Evolutionary conservation across 1,284 basidiomycete genomes (phyloP).

Genomic region (Polyporus tsugae): DNA sequence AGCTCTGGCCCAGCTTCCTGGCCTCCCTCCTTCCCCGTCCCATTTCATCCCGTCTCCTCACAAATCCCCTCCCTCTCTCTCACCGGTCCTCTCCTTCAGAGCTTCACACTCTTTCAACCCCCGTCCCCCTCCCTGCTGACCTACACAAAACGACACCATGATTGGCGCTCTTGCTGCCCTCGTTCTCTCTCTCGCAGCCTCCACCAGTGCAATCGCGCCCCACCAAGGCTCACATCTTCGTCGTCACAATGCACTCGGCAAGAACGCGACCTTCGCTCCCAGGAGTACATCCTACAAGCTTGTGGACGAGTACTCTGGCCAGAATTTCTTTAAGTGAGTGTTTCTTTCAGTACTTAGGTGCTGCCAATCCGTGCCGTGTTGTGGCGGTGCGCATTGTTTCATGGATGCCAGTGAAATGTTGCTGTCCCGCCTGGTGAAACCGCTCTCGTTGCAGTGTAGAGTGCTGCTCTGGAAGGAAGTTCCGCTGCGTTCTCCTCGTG

Average conservation of each 20-base stretch:
- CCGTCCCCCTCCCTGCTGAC: background rate
- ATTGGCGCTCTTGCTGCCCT: conserved; percentile 28
- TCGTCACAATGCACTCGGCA: conserved; percentile 22
- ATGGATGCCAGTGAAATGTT: background rate
- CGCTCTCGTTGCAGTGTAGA: background rate
- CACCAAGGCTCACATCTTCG: conserved; percentile 20
- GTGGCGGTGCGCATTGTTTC: background rate
- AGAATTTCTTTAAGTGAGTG: conserved; percentile 47
- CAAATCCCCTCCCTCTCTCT: conserved; percentile 15
- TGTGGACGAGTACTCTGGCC: conserved; percentile 46
- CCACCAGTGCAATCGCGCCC: conserved; percentile 23
- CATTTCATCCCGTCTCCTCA: conserved; percentile 11
- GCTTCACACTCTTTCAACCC: conserved; percentile 5
- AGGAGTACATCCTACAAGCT: conserved; percentile 42
- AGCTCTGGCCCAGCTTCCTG: background rate
- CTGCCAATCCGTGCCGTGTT: background rate
- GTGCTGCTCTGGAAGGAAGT: background rate
- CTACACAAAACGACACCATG: conserved; percentile 16
- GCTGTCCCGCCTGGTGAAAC: background rate
- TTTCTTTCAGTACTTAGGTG: background rate
- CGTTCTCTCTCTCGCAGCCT: conserved; percentile 29
- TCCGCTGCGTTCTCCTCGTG: background rate
- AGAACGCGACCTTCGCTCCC: conserved; percentile 19
- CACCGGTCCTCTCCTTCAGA: conserved; percentile 20
- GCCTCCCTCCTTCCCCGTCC: conserved; percentile 11